phyloP scores from a whole-genome alignment of 2,329 filamentous ascomycete genomes.

The Nemania abortiva region DNA sequence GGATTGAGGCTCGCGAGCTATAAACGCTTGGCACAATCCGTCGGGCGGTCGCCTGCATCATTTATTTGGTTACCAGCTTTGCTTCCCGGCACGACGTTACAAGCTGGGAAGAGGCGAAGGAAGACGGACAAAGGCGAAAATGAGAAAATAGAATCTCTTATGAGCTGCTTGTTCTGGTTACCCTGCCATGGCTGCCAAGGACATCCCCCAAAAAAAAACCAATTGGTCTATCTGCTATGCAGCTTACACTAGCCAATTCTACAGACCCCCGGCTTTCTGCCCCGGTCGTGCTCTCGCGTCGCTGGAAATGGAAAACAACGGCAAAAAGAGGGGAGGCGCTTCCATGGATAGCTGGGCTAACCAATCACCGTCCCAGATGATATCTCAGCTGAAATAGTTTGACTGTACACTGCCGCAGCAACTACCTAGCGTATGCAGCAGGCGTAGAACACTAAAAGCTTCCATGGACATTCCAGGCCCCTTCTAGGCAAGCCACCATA shows the following conservation, averaged over 20 bases:
- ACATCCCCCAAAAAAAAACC: not conserved
- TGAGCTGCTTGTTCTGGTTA: conserved; percentile 28
- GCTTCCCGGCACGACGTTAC: not conserved
- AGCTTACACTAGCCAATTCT: not conserved
- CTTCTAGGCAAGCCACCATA: conserved; percentile 12
- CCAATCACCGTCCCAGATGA: conserved; percentile 17
- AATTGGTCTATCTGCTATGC: too few relatives aligned
- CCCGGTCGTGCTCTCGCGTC: conserved; percentile 20
- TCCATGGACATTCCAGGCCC: conserved; percentile 43
- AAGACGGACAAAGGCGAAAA: not conserved
- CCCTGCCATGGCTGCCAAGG: conserved; percentile 27
- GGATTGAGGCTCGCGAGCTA: not conserved
- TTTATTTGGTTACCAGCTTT: not conserved
- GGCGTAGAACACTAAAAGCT: conserved; percentile 28
- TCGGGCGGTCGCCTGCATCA: not conserved
- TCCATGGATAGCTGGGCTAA: not conserved
- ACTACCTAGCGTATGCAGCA: not conserved
- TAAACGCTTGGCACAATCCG: not conserved
- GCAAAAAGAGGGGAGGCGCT: conserved; percentile 15
- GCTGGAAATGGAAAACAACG: conserved; percentile 23
- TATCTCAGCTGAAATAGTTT: conserved; percentile 26
- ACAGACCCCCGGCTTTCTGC: conserved; percentile 3
- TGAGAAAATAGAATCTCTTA: not conserved
- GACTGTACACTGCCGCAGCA: not conserved
- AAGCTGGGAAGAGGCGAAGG: not conserved